These are phyloP conservation scores for Yarrowia divulgata DNA, from an alignment of 805 yeast species.

Conservation along the genomic window DNA sequence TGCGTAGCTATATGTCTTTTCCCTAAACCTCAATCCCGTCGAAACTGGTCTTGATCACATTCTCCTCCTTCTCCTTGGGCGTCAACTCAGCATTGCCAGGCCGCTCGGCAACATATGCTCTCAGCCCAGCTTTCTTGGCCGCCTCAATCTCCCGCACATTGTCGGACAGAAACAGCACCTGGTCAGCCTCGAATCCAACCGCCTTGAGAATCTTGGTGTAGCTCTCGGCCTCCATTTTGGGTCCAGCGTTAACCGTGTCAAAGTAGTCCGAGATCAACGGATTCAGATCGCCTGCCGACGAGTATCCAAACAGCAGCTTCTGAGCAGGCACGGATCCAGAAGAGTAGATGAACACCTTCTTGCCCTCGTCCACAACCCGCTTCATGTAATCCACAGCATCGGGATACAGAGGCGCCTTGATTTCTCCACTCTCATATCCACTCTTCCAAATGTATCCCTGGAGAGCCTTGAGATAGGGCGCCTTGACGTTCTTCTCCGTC, in stretches of 20 bases:
- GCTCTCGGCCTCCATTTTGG: conserved; percentile 63
- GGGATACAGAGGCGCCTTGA: conserved; percentile 74
- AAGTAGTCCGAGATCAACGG: conserved; percentile 68
- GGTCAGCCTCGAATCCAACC: conserved; percentile 49
- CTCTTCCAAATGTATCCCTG: conserved; percentile 85
- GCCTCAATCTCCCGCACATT: conserved; percentile 79
- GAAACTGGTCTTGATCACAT: conserved; percentile 13
- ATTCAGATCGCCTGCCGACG: conserved; percentile 58
- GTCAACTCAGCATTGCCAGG: conserved; percentile 68
- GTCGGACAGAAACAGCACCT: conserved; percentile 77
- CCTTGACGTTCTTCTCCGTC: conserved; percentile 75
- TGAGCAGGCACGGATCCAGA: conserved; percentile 92
- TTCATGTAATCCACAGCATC: conserved; percentile 69
- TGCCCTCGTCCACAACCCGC: conserved; percentile 30
- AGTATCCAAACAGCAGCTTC: conserved; percentile 65
- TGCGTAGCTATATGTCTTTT: no score
- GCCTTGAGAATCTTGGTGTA: conserved; percentile 62
- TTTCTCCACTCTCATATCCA: conserved; percentile 80
- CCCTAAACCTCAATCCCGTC: not conserved
- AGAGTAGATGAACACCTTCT: conserved; percentile 73
- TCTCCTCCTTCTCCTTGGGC: conserved; percentile 9
- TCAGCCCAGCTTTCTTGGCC: conserved; percentile 70
- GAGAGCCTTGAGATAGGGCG: conserved; percentile 72
- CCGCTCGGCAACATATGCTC: conserved; percentile 65
- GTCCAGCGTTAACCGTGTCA: conserved; percentile 86